A percentile compares a stretch with the other conserved stretches of the same genome.
phyloP scores from a whole-genome alignment of 2,329 filamentous ascomycete species.

The Pochonia chlamydosporia region DNA sequence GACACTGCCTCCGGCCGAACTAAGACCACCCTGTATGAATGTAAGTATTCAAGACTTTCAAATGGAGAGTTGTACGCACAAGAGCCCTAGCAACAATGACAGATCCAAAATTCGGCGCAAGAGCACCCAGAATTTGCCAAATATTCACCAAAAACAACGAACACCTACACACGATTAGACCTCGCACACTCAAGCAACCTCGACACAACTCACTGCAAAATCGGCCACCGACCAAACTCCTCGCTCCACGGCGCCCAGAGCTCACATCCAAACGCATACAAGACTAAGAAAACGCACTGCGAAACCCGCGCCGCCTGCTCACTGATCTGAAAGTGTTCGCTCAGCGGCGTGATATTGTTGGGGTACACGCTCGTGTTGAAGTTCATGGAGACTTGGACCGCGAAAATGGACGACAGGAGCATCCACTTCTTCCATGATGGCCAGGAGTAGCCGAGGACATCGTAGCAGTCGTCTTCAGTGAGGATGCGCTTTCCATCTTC shows the following conservation, averaged over 20 bases:
- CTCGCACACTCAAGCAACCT: neutral
- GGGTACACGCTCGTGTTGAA: conserved; percentile 71
- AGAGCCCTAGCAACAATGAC: conserved; percentile 63
- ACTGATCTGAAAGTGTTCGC: conserved; percentile 56
- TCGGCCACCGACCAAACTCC: conserved; percentile 69
- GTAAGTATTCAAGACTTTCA: too few relatives aligned
- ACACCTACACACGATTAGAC: neutral
- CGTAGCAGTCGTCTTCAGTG: conserved; percentile 53
- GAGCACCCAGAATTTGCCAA: conserved; percentile 64
- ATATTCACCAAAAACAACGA: conserved; percentile 71
- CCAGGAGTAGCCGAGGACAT: conserved; percentile 58
- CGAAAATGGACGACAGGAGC: conserved; percentile 64
- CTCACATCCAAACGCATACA: conserved; percentile 81
- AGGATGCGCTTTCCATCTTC: conserved; percentile 34
- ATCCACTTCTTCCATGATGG: conserved; percentile 61
- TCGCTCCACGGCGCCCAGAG: conserved; percentile 84
- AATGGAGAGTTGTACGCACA: conserved; percentile 18
- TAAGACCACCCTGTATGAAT: conserved; percentile 48
- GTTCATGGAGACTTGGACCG: conserved; percentile 71
- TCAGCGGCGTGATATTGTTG: conserved; percentile 59
- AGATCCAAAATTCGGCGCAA: conserved; percentile 66
- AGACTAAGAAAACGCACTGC: conserved; percentile 71
- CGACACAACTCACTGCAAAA: conserved; percentile 51
- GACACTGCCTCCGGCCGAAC: conserved; percentile 65
- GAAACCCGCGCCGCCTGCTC: conserved; percentile 50